Evolutionary conservation across 805 yeast species (phyloP).

Genomic region (Zygoascus ofunaensis): DNA sequence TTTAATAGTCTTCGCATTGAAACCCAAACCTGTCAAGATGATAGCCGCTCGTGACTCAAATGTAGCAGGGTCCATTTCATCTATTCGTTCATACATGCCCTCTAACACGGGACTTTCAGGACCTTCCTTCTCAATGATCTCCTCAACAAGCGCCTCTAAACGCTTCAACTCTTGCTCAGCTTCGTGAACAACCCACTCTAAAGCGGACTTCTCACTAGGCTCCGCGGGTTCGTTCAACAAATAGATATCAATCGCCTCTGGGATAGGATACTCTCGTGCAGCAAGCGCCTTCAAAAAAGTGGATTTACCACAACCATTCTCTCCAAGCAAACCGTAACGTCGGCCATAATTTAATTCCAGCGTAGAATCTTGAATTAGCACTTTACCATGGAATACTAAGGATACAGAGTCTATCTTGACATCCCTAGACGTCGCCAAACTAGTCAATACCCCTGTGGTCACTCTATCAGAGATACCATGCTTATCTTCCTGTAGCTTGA

Average conservation of each 20-base stretch:
- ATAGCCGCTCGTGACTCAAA: constrained; percentile 95
- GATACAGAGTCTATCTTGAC: constrained; percentile 84
- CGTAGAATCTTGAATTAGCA: constrained; percentile 81
- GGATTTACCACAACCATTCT: constrained; percentile 98
- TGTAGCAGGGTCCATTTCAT: constrained; percentile 89
- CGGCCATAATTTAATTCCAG: constrained; percentile 95
- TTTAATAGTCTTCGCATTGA: constrained; percentile 74
- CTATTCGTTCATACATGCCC: constrained; percentile 88
- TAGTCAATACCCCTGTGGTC: constrained; percentile 91
- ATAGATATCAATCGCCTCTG: constrained; percentile 84
- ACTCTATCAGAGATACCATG: constrained; percentile 95
- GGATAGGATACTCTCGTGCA: constrained; percentile 92
- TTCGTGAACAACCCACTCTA: constrained; percentile 94
- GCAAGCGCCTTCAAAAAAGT: constrained; percentile 90
- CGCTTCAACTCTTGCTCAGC: constrained; percentile 89
- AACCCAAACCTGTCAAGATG: constrained; percentile 94
- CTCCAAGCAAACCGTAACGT: constrained; percentile 95
- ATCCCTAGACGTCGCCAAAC: constrained; percentile 87
- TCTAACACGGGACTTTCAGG: constrained; percentile 86
- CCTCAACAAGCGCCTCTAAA: constrained; percentile 85
- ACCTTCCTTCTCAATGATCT: constrained; percentile 79
- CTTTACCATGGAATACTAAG: constrained; percentile 94
- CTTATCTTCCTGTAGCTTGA: constrained; percentile 88
- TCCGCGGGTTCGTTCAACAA: constrained; percentile 96
- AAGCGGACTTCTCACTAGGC: constrained; percentile 82